Base-by-base conservation (phyloP, 23 red algal genomes). In the Agarophyton chilense region DNA sequence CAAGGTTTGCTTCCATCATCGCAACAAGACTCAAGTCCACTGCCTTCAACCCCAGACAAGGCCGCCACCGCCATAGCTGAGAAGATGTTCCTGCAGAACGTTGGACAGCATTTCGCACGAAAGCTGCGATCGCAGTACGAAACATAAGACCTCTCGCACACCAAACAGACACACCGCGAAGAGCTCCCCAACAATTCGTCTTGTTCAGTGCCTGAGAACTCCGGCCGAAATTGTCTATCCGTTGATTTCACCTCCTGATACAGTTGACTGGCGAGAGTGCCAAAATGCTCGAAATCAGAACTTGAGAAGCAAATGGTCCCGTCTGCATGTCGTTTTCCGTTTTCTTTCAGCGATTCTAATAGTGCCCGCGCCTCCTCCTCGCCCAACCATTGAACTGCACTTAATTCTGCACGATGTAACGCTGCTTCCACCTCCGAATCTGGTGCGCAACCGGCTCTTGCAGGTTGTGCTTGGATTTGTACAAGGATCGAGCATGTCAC, bases 11-110 rank as follows among this genome's bases (percentile, higher is more conserved):
- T 67, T 21, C 82, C 64, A 86, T 72, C 43, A 33, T 86, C 82
- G 33, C 82, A 86, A 22, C 82, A 86, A 0, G 82, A 63, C 10
- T 86, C 82, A 31, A 86, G 58, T 40, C 82, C 82, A 46, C 82
- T 86, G 16, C 82, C 45, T 31, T 86, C 64, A 14, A 86, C 58
- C 21, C 82, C 82, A 17, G 64, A 70, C 7, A 86, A 33, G 31
- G 82, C 82, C 16, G 58, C 82, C 19, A 86, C 62, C 11, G 58
- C 65, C 49, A 86, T 86, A 0, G 82, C 64, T 28, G 58, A 54
- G 53, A 86, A 86, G 22, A 86, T 86, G 51, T 86, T 72, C 18
- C 24, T 51, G 64, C 82, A 86, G 39, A 86, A 55, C 0, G 47
- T 53, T 6, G 82, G 64, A 57, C 82, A 86, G 31, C 82, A 86